A percentile compares a stretch with the other conserved stretches of the same genome.
Evolutionary conservation across 2,329 filamentous ascomycete species (phyloP).

Genomic region (Zasmidium angulare): DNA sequence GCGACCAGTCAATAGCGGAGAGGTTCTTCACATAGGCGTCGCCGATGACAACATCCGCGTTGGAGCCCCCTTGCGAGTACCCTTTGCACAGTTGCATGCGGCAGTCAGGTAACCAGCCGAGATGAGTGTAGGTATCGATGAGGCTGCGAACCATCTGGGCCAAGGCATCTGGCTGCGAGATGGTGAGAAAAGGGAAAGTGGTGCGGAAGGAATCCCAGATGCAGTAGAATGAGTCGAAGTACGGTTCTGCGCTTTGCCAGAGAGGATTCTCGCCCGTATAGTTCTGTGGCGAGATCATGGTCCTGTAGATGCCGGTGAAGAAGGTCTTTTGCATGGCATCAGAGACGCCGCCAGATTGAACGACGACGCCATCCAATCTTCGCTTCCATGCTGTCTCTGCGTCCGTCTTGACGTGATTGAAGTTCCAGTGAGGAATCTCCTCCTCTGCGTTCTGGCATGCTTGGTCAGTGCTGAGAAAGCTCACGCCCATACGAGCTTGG

Average conservation of each 20-base stretch:
- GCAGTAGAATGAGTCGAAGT: slow-evolving; percentile 70
- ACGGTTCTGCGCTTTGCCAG: slow-evolving; percentile 64
- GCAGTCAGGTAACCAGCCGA: slow-evolving; percentile 69
- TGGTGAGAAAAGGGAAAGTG: slow-evolving; percentile 61
- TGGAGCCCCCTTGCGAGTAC: slow-evolving; percentile 53
- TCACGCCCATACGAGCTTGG: slow-evolving; percentile 65
- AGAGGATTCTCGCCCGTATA: slow-evolving; percentile 68
- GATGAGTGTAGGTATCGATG: slow-evolving; percentile 66
- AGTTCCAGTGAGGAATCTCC: slow-evolving; percentile 67
- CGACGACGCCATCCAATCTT: slow-evolving; percentile 38
- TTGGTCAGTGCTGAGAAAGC: slow-evolving; percentile 64
- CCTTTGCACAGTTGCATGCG: slow-evolving; percentile 71
- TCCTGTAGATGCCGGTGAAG: slow-evolving; percentile 68
- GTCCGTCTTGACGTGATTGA: slow-evolving; percentile 49
- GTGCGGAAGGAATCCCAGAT: slow-evolving; percentile 66
- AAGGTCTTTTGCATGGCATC: slow-evolving; percentile 51
- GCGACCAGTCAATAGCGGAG: slow-evolving; percentile 60
- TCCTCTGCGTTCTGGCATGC: slow-evolving; percentile 66
- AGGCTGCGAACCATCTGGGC: slow-evolving; percentile 66
- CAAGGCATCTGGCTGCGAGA: slow-evolving; percentile 61
- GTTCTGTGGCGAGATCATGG: slow-evolving; percentile 68
- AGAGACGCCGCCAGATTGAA: slow-evolving; percentile 45
- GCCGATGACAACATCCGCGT: slow-evolving; percentile 61
- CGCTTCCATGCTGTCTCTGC: slow-evolving; percentile 40
- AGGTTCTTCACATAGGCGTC: slow-evolving; percentile 69